Evolutionary conservation across 2,329 filamentous ascomycete species (phyloP), one percentile per base, ranked within the genome.

Genomic region (Phyllosticta citrichinensis): DNA sequence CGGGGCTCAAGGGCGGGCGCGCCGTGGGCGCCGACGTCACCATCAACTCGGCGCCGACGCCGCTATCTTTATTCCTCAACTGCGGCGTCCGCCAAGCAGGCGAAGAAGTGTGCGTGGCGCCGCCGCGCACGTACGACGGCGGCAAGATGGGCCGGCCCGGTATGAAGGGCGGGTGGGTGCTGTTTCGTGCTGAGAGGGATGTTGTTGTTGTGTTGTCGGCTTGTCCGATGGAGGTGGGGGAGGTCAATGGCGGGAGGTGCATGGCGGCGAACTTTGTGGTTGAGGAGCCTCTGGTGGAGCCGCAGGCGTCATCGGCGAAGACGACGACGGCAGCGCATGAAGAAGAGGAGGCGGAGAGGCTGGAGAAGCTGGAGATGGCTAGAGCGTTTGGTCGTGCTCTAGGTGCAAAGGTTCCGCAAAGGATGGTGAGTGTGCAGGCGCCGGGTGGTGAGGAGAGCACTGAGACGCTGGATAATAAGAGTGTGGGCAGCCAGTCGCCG

Each of bases 11-110:
- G 61, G 77, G 77, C 17, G 69, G 75, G 1, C 76, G 76, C 60
- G 75, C 73, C 22, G 71, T 80, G 3, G 77, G 77, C 24, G 76
- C 77, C 6, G 76, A 79, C 20, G 75, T 79, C 50, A 77, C 75
- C 0, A 76, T 79, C 66, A 79, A 79, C 63, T 74, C 71, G 57
- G 75, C 76, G 14, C 77, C 77, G 0, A 76, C 76, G 14, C 77
- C 77, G 2, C 67, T 80, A 5, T 76, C 78, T 52, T 68, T 80
- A 11, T 80, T 74, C 63, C 73, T 74, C 71, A 73, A 71, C 27
- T 63, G 70, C 2, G 60, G 66, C 2, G 27, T 69, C 22, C 22
- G 22, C 3, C 22, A 22, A 22, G 22, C 22, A 22, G 22, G 22
- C 22, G 22, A 22, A 3, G 58, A 35, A 20, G 62, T 74, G 2